phyloP scores from a whole-genome alignment of 345 rosid species.

The Syzygium grande region DNA sequence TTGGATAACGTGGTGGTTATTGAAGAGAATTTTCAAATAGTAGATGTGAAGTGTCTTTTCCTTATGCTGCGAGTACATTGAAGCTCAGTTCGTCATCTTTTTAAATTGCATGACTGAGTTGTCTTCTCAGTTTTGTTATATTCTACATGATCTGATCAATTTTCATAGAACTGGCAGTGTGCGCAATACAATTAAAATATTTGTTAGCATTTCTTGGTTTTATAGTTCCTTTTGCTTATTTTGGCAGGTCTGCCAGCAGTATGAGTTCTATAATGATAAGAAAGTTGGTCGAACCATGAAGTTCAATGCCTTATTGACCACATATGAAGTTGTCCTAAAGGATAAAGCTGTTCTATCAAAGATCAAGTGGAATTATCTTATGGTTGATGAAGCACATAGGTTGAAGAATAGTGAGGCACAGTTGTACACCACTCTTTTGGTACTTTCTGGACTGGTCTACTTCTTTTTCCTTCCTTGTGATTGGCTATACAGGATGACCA shows the following conservation, averaged over 20 bases:
- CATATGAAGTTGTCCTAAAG: slow-evolving; percentile 96
- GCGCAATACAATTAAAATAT: background rate
- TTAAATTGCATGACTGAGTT: background rate
- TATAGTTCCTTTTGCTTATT: background rate
- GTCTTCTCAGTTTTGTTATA: background rate
- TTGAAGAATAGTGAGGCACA: slow-evolving; percentile 98
- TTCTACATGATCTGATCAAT: background rate
- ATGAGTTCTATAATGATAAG: slow-evolving; percentile 85
- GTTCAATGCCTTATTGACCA: slow-evolving; percentile 82
- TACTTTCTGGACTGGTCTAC: slow-evolving; percentile 13
- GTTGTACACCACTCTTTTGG: slow-evolving; percentile 86
- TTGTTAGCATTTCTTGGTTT: background rate
- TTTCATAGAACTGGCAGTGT: background rate
- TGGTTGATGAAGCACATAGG: slow-evolving; percentile 99
- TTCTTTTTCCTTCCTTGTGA: background rate
- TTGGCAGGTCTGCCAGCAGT: slow-evolving; percentile 92
- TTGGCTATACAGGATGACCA: background rate
- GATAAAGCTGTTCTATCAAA: slow-evolving; percentile 90
- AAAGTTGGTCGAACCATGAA: slow-evolving; percentile 79
- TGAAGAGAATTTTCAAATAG: background rate
- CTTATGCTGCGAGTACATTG: background rate
- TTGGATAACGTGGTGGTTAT: background rate
- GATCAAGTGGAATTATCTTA: slow-evolving; percentile 93
- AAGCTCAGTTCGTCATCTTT: background rate
- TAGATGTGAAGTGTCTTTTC: background rate